These are phyloP conservation scores for Aspergillus sojae DNA, from an alignment of 2,329 filamentous ascomycete species.

Conservation along the genomic window DNA sequence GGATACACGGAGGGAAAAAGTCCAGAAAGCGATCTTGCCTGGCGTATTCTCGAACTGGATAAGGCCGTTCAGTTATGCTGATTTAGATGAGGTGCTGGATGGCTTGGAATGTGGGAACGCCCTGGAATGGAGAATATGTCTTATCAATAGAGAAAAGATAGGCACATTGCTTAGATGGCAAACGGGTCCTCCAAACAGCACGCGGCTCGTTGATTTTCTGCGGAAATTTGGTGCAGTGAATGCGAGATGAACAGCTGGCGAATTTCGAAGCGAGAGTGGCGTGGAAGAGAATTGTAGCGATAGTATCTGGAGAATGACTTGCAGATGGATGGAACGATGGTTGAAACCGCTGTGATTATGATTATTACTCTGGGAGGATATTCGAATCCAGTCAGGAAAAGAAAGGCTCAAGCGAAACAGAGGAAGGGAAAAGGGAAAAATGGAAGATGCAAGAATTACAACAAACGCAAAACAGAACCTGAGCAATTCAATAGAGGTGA, in stretches of 20 bases:
- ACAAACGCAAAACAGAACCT: background rate
- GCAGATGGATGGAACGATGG: background rate
- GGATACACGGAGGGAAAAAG: background rate
- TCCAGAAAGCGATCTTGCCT: background rate
- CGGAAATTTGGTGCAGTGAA: slow-evolving; percentile 1
- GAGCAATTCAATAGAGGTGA: background rate
- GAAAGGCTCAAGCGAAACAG: background rate
- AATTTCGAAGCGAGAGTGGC: slow-evolving; percentile 13
- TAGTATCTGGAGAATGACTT: background rate
- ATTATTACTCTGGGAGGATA: background rate
- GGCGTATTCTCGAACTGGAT: background rate
- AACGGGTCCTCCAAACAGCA: background rate
- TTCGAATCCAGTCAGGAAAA: background rate
- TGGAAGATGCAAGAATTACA: background rate
- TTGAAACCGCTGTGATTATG: background rate
- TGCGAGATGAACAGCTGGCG: slow-evolving; percentile 1
- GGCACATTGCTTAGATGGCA: slow-evolving; percentile 16
- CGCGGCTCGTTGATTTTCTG: background rate
- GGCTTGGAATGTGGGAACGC: slow-evolving; percentile 15
- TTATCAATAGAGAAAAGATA: slow-evolving; percentile 14
- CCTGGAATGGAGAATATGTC: slow-evolving; percentile 13
- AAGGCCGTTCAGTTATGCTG: background rate
- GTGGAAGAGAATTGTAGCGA: slow-evolving; percentile 3
- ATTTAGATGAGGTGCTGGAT: background rate
- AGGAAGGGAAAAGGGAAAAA: background rate